phyloP scores from a whole-genome alignment of 345 rosid species.

The Litchi chinensis region DNA sequence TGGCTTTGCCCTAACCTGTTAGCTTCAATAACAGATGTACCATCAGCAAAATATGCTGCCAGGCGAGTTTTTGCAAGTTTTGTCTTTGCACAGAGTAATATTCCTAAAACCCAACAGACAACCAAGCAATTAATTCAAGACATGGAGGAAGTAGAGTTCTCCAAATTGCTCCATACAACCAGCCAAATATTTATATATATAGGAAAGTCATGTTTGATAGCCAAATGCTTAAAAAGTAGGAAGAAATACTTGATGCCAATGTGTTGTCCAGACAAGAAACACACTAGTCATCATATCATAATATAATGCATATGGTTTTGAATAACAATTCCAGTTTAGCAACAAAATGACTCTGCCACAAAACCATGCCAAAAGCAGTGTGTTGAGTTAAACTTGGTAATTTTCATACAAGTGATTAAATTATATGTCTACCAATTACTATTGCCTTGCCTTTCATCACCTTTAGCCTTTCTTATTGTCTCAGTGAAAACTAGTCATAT shows the following conservation, averaged over 20 bases:
- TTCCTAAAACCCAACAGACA: slow-evolving; percentile 47
- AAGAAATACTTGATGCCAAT: not conserved
- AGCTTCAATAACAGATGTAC: slow-evolving; percentile 59
- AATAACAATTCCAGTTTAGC: not conserved
- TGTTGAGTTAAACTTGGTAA: not conserved
- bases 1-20: slow-evolving; percentile 42
- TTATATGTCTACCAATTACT: not conserved
- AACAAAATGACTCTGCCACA: not conserved
- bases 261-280: not conserved
- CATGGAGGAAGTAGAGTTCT: not conserved
- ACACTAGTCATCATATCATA: not conserved
- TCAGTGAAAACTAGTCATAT: not conserved
- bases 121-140: slow-evolving; percentile 16
- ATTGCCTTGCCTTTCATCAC: slow-evolving; percentile 5
- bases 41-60: slow-evolving; percentile 82
- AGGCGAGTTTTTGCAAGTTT: slow-evolving; percentile 75
- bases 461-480: not conserved
- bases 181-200: not conserved
- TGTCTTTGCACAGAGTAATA: slow-evolving; percentile 91
- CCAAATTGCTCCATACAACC: not conserved
- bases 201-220: not conserved
- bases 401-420: not conserved
- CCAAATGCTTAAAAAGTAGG: not conserved
- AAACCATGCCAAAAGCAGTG: not conserved
- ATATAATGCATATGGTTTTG: not conserved